Percentiles rank a stretch among this genome's conserved stretches.
Evolutionary conservation across 2,329 filamentous ascomycete species (phyloP).

Genomic region (Tolypocladium album): DNA sequence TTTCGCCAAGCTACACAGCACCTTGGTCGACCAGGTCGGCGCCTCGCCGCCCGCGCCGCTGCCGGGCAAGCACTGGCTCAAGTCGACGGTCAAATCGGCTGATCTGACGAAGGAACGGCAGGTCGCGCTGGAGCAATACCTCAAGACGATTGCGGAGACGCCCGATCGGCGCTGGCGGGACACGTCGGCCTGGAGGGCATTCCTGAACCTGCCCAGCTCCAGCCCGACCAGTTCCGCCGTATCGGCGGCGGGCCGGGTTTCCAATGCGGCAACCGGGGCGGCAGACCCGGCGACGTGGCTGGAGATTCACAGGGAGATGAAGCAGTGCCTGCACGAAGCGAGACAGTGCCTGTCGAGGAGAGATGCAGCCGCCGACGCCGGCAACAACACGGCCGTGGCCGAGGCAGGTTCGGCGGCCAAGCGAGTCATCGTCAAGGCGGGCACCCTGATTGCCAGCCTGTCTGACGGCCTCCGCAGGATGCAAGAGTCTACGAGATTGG

Average conservation of each 20-base stretch:
- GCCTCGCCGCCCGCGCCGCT: slow-evolving; percentile 55
- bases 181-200: slow-evolving; percentile 60
- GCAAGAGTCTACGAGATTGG: slow-evolving; percentile 44
- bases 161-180: slow-evolving; percentile 71
- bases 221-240: slow-evolving; percentile 37
- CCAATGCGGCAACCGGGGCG: slow-evolving; percentile 27
- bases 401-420: slow-evolving; percentile 68
- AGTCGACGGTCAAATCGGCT: slow-evolving; percentile 57
- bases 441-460: slow-evolving; percentile 50
- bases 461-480: slow-evolving; percentile 53
- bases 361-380: slow-evolving; percentile 38
- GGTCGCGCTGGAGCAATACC: slow-evolving; percentile 56
- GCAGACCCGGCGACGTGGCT: slow-evolving; percentile 62
- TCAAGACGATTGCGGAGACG: slow-evolving; percentile 59
- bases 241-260: slow-evolving; percentile 32
- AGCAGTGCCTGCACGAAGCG: slow-evolving; percentile 51
- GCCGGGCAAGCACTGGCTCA: slow-evolving; percentile 68
- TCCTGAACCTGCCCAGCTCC: slow-evolving; percentile 54
- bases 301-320: slow-evolving; percentile 65
- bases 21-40: slow-evolving; percentile 49
- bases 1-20: slow-evolving; percentile 55
- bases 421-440: slow-evolving; percentile 58
- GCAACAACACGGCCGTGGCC: slow-evolving; percentile 31
- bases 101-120: slow-evolving; percentile 64
- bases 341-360: slow-evolving; percentile 57